phyloP scores from a whole-genome alignment of 176 grass and related monocot genomes.

The Phragmites australis region DNA sequence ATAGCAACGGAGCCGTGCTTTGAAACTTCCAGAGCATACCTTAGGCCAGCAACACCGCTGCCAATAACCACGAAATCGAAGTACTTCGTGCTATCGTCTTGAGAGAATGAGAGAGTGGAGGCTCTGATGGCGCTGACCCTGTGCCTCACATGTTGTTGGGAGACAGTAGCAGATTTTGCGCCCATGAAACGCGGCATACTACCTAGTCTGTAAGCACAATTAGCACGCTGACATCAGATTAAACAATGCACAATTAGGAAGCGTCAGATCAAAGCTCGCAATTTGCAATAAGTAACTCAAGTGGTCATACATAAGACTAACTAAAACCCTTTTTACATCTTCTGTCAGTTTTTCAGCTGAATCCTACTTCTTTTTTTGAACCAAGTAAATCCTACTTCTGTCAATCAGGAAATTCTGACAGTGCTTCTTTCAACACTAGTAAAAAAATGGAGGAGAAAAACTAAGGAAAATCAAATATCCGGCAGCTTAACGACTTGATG shows the following conservation, averaged over 20 bases:
- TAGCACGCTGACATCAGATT: slow-evolving; percentile 14
- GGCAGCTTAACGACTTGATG: not conserved
- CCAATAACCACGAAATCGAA: slow-evolving; percentile 93
- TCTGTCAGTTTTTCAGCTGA: not conserved
- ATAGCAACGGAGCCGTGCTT: slow-evolving; percentile 83
- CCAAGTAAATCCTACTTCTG: not conserved
- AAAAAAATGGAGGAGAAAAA: not conserved
- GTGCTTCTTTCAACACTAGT: not conserved
- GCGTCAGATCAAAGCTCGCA: not conserved
- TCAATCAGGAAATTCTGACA: not conserved
- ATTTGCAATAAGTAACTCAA: not conserved
- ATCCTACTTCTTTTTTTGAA: not conserved
- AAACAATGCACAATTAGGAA: not conserved
- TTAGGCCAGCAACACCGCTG: slow-evolving; percentile 88
- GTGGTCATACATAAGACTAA: not conserved
- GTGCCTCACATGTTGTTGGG: slow-evolving; percentile 21
- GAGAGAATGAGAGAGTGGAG: slow-evolving; percentile 43
- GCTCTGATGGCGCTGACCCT: slow-evolving; percentile 36
- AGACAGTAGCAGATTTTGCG: slow-evolving; percentile 20
- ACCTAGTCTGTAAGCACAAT: slow-evolving; percentile 47
- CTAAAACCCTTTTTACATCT: not conserved
- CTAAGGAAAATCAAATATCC: not conserved
- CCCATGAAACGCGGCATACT: slow-evolving; percentile 36
- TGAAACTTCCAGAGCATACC: slow-evolving; percentile 95
- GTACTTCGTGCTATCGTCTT: slow-evolving; percentile 59